Evolutionary conservation across 257 asterid species (phyloP), one percentile per base, ranked within the genome.

Genomic region (Marsdenia floribunda): DNA sequence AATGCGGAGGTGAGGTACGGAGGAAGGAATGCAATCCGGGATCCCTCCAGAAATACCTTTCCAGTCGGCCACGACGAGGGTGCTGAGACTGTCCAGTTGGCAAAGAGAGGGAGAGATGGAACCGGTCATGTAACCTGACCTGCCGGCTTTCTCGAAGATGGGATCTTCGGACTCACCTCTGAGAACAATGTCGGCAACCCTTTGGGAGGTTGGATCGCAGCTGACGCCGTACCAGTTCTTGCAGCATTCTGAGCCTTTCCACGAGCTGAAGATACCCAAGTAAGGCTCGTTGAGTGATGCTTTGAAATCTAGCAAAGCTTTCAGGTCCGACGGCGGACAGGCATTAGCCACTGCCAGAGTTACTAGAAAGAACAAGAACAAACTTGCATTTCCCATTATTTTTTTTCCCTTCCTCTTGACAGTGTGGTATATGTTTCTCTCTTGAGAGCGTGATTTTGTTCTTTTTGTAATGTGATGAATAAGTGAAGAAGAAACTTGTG

Each of bases 141-240:
- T 86, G 72, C 98, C 97, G 75, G 97, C 83, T 49, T 87, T 91
- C 37, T 86, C 93, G 81, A 91, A 88, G 75, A 94, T 89, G 35
- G 92, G 94, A 75, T 94, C 97, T 79, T 92, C 97, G 35, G 98
- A 94, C 70, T 94, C 98, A 19, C 98, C 98, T 12, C 98, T 96
- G 64, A 94, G 97, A 75, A 75, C 70, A 44, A 94, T 84, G 87
- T 91, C 98, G 63, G 92, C 84, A 69, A 94, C 97, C 65, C 96
- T 88, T 11, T 82, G 79, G 4, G 91, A 86, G n/a, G 90, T 90
- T 46, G 95, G 93, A 84, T 94, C 90, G 84, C 98, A 94, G 74
- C 88, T 84, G 68, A 94, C 87, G 68, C 98, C 98, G 89, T 91
- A 75, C 97, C 97, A 94, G 75, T 78, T 79, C 54, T 67, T 55